Conservation (phyloP, 192 early-diverging fungal species). For the Dissophora ornata region DNA sequence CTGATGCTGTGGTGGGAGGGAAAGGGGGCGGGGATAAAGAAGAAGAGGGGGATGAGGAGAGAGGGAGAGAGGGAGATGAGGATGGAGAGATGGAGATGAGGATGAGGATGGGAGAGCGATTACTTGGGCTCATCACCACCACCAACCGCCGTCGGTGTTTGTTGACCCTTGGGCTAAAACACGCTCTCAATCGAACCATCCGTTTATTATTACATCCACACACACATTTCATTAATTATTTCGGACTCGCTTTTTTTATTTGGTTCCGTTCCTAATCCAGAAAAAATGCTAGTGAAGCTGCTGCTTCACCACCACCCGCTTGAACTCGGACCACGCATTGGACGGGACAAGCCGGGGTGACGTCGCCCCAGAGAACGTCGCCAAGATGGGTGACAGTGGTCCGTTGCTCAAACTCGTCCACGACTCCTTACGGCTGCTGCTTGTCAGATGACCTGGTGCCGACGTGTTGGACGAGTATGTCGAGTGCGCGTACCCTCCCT, state of each 20-base stretch:
- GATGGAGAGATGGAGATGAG: not conserved
- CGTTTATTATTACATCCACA: no score
- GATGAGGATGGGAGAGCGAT: no score
- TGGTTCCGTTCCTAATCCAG: no score
- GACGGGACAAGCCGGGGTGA: slow-evolving; percentile 40
- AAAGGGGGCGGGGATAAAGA: not conserved
- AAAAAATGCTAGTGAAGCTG: slow-evolving; percentile 7
- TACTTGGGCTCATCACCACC: no score
- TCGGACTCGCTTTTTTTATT: no score
- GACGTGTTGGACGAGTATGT: no score
- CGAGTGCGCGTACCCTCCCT: no score
- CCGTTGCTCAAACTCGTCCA: slow-evolving; percentile 47
- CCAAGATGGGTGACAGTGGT: slow-evolving; percentile 44
- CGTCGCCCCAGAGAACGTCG: slow-evolving; percentile 41
- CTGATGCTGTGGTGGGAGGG: not conserved
- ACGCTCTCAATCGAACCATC: no score
- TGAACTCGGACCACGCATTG: slow-evolving; percentile 55
- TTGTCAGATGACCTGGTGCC: no score
- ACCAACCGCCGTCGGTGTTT: not conserved
- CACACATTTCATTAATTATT: no score
- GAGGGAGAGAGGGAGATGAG: not conserved
- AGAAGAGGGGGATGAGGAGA: not conserved
- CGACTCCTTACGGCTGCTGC: slow-evolving; percentile 35
- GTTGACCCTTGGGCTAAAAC: not conserved
- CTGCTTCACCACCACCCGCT: slow-evolving; percentile 49